Conservation (phyloP, 352 stramenopile species). For the Elongisporangium prolatum region DNA sequence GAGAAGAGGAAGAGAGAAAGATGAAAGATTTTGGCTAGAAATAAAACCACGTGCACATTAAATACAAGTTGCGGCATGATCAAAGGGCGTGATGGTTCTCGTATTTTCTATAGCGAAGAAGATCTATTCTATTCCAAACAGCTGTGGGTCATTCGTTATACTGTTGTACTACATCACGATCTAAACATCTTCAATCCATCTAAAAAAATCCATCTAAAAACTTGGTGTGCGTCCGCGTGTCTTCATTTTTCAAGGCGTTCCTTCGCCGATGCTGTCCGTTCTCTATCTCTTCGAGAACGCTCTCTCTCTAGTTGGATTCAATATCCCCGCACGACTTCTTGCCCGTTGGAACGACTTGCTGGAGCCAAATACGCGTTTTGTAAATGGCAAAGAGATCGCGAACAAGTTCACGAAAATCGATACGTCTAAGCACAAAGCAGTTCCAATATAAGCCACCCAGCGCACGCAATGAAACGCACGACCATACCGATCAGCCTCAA, state of each 20-base stretch:
- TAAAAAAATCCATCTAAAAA: slow-evolving; percentile 1
- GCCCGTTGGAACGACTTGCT: slow-evolving; percentile 87
- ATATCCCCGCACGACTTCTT: slow-evolving; percentile 62
- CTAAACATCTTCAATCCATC: background rate
- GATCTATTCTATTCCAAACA: background rate
- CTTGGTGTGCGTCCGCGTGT: background rate
- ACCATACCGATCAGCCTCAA: slow-evolving; percentile 91
- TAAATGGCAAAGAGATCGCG: slow-evolving; percentile 98
- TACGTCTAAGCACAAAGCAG: slow-evolving; percentile 49
- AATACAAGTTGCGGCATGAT: no score
- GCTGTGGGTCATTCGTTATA: background rate
- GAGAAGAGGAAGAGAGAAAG: background rate
- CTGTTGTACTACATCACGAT: background rate
- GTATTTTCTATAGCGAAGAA: slow-evolving; percentile 1
- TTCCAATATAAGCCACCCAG: background rate
- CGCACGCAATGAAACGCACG: slow-evolving; percentile 2
- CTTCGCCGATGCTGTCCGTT: background rate
- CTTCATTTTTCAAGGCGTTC: background rate
- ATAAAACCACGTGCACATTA: background rate
- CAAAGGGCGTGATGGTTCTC: no score
- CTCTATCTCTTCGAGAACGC: background rate
- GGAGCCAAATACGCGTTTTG: slow-evolving; percentile 98
- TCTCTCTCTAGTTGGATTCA: slow-evolving; percentile 42
- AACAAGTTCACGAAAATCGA: slow-evolving; percentile 98
- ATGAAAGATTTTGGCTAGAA: slow-evolving; percentile 3